phyloP scores from a whole-genome alignment of 2,329 filamentous ascomycete species.

The Neonectria faginata region DNA sequence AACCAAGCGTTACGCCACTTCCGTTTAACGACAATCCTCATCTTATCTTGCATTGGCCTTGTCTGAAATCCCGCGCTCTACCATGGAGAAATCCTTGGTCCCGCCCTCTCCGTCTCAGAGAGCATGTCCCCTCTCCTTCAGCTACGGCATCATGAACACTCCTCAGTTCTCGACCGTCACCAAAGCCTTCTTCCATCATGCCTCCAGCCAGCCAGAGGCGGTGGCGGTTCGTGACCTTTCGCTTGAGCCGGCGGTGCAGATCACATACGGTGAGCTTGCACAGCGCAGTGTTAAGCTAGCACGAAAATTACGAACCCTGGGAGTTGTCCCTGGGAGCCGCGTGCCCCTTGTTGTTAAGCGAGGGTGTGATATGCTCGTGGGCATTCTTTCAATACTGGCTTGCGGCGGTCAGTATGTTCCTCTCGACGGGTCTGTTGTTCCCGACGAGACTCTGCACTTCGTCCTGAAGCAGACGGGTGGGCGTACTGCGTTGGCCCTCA shows the following conservation, averaged over 20 bases:
- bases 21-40: not conserved
- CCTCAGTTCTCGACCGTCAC: conserved; percentile 49
- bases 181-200: conserved; percentile 53
- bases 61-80: not conserved
- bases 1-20: not conserved
- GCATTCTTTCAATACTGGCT: conserved; percentile 66
- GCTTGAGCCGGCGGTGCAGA: conserved; percentile 42
- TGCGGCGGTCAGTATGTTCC: conserved; percentile 70
- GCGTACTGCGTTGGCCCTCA: conserved; percentile 59
- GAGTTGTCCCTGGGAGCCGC: conserved; percentile 59
- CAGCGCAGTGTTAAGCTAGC: conserved; percentile 51
- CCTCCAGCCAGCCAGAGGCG: conserved; percentile 50
- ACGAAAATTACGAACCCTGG: conserved; percentile 51
- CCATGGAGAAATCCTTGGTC: not conserved
- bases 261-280: conserved; percentile 61
- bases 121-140: conserved; percentile 27
- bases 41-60: not conserved
- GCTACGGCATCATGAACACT: conserved; percentile 31
- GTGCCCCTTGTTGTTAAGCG: conserved; percentile 67
- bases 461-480: conserved; percentile 61
- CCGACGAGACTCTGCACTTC: conserved; percentile 60
- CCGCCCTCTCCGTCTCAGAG: not conserved
- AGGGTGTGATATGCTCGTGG: conserved; percentile 67
- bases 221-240: conserved; percentile 55
- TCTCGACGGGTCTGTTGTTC: conserved; percentile 66